Conservation (phyloP, 164 flowering plant genomes). For the Buxus sempervirens region DNA sequence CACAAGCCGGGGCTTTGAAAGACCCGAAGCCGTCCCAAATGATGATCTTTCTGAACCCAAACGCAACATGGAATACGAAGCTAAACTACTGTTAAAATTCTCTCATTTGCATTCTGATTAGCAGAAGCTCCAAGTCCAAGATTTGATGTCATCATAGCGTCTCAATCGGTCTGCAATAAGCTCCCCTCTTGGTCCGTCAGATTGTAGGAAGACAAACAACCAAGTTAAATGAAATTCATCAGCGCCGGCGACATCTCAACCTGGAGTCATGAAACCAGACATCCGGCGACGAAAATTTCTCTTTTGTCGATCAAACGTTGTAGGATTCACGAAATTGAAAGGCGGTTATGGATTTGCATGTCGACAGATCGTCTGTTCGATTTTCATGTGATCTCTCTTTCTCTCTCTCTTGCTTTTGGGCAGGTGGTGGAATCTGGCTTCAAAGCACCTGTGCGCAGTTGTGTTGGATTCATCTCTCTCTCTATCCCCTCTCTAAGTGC, state of each 20-base stretch:
- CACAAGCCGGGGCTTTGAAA: slow-evolving; percentile 26
- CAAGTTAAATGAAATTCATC: background rate
- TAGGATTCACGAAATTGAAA: too few relatives aligned
- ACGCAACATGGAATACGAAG: slow-evolving; percentile 7
- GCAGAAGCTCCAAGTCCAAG: slow-evolving; percentile 4
- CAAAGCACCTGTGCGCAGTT: too few relatives aligned
- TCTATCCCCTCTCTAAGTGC: too few relatives aligned
- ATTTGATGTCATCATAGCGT: slow-evolving; percentile 4
- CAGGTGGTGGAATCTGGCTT: too few relatives aligned
- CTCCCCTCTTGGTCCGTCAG: slow-evolving; percentile 2
- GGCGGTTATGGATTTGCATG: too few relatives aligned
- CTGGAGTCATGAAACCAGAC: background rate
- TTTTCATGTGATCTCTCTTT: too few relatives aligned
- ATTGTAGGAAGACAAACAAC: slow-evolving; percentile 6
- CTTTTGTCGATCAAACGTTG: background rate
- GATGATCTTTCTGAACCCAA: slow-evolving; percentile 3
- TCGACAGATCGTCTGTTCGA: too few relatives aligned
- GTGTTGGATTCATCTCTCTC: too few relatives aligned
- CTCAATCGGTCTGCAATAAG: background rate
- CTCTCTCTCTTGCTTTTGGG: too few relatives aligned
- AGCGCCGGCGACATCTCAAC: background rate
- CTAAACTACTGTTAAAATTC: background rate
- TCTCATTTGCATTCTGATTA: slow-evolving; percentile 5
- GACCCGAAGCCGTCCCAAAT: slow-evolving; percentile 8
- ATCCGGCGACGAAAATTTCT: background rate